These are phyloP conservation scores for Fusarium mundagurra DNA, from an alignment of 2,329 filamentous ascomycete species.

Conservation along the genomic window DNA sequence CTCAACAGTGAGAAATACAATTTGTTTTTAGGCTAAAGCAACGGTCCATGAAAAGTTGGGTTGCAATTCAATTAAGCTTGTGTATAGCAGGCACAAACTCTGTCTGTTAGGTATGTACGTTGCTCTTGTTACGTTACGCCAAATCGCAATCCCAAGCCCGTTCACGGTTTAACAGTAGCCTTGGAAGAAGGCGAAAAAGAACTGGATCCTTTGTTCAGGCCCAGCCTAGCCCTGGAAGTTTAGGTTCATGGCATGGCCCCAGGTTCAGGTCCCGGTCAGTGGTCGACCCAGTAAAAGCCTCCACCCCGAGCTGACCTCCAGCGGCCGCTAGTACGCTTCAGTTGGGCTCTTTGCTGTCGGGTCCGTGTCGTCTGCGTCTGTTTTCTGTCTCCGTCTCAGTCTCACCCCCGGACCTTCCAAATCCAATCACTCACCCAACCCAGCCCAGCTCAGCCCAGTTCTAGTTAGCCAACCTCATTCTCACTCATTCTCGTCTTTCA, in stretches of 20 bases:
- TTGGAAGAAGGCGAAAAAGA: constrained; percentile 1
- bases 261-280: neutral
- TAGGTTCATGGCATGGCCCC: neutral
- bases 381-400: constrained; percentile 17
- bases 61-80: neutral
- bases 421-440: constrained; percentile 8
- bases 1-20: neutral
- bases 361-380: neutral
- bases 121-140: constrained; percentile 11
- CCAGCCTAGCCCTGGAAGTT: neutral
- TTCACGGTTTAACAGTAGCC: constrained; percentile 1
- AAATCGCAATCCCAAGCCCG: constrained; percentile 4
- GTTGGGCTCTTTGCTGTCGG: neutral
- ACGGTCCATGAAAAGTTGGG: neutral
- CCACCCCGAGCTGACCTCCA: neutral
- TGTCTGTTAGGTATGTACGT: constrained; percentile 4
- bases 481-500: neutral
- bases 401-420: constrained; percentile 5
- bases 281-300: constrained; percentile 7
- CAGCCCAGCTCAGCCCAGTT: neutral
- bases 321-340: constrained; percentile 29
- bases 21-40: constrained; percentile 3
- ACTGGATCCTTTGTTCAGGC: neutral
- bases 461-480: constrained; percentile 8
- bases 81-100: neutral